Percentiles rank a stretch among this genome's conserved stretches.
Conservation (phyloP, 768 basidiomycete genomes). For the Cystobasidium onofrii region DNA sequence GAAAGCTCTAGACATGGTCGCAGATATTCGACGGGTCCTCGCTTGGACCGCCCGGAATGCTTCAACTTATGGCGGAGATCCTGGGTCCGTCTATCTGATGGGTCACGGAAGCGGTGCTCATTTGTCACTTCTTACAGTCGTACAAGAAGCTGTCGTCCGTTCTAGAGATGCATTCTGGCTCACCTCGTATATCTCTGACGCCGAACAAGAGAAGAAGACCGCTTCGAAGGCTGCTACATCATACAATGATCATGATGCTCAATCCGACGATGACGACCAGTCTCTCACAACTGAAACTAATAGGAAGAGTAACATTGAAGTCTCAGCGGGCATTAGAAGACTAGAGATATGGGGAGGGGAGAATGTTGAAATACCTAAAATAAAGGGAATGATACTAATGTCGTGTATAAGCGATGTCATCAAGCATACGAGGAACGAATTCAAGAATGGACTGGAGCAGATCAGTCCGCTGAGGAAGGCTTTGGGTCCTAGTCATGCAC, state of each 20-base stretch:
- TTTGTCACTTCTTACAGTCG: conserved; percentile 35
- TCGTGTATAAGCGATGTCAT: conserved; percentile 38
- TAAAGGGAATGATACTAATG: conserved; percentile 39
- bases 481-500: conserved; percentile 21
- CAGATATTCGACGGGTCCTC: conserved; percentile 35
- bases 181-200: not conserved
- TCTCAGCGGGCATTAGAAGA: conserved; percentile 35
- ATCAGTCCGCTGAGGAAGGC: conserved; percentile 21
- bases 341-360: conserved; percentile 36
- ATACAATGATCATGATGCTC: not conserved
- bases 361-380: conserved; percentile 31
- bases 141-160: conserved; percentile 41
- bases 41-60: conserved; percentile 34
- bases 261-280: not conserved
- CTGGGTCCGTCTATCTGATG: conserved; percentile 33
- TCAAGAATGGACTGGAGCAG: conserved; percentile 36
- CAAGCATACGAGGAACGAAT: conserved; percentile 39
- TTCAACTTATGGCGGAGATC: conserved; percentile 35
- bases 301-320: not conserved
- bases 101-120: conserved; percentile 41
- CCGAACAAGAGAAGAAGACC: not conserved
- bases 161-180: conserved; percentile 34
- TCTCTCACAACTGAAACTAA: not conserved
- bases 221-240: not conserved
- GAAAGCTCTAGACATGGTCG: conserved; percentile 30